Conservation (phyloP, 345 rosid species). For the Erodium maritimum region DNA sequence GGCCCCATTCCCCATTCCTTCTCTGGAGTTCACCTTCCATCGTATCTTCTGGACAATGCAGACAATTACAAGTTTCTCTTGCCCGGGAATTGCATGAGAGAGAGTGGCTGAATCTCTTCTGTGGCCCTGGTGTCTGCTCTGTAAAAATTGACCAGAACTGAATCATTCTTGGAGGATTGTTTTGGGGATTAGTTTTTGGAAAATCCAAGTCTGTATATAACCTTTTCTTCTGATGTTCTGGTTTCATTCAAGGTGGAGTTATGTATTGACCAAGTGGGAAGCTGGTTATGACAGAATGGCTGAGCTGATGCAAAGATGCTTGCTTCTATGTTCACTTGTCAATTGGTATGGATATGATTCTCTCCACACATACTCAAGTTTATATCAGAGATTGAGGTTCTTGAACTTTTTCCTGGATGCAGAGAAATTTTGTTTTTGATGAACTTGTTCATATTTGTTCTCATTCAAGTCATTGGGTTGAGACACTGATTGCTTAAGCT, state of each 20-base stretch:
- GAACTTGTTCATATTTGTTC: not conserved
- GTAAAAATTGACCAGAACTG: no score
- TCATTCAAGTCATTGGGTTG: not conserved
- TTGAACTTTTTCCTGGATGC: not conserved
- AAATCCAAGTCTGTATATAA: not conserved
- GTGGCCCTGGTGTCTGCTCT: no score
- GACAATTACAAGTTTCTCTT: constrained; percentile 21
- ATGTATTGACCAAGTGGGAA: not conserved
- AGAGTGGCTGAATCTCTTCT: constrained; percentile 2
- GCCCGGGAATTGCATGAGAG: constrained; percentile 6
- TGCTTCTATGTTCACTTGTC: not conserved
- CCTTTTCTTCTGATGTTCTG: not conserved
- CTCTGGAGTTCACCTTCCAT: constrained; percentile 61
- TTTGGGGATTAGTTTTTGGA: not conserved
- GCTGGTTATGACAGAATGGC: no score
- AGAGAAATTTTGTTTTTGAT: not conserved
- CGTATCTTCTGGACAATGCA: constrained; percentile 44
- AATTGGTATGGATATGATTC: not conserved
- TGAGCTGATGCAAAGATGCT: not conserved
- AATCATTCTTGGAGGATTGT: no score
- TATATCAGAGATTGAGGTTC: not conserved
- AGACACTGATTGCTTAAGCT: not conserved
- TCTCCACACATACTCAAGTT: not conserved
- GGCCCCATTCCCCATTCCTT: constrained; percentile 69
- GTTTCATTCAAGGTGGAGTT: not conserved